Evolutionary conservation across 441 rosid species (phyloP), one percentile per base, ranked within the genome.

Genomic region (California macrophylla): DNA sequence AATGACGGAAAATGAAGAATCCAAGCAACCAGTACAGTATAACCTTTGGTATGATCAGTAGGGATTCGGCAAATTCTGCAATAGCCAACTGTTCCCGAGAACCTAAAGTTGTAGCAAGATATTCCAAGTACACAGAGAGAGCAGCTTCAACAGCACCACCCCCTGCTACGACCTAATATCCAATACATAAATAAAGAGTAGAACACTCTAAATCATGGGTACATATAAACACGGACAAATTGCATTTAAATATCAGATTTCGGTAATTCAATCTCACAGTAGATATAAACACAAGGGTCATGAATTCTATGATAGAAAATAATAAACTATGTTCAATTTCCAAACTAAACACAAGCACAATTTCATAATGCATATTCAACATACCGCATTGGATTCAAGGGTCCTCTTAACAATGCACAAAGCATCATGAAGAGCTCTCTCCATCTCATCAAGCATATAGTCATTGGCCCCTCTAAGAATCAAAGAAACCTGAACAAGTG

Each of bases 361-460:
- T 45, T 4, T 45, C 52, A 45, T 12, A 45, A n/a, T n/a, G 16
- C 52, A 45, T 12, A 16, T 45, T 45, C 52, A 45, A 45, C 52
- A 45, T 86, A 95, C 98, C 89, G 79, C 85, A 72, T 87, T 88
- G 64, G 98, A 95, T 70, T 95, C 97, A 30, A 95, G 97, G 69
- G 98, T 95, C 86, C 98, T 85, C 88, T 95, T 90, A 56, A 94
- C 99, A 78, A 88, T 86, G 62, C 80, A 87, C 60, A 92, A 72
- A 72, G 97, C 88, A 70, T 94, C 99, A 64, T 90, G 96, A 60
- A 94, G 84, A 60, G 97, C 89, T 81, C 97, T 90, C 78, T 92
- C 99, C 98, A 95, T 92, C 84, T 95, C 98, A 66, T 95, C 98
- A 72, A 92, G 95, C 98, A 95, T 95, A 79, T 84, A 92, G 80